Base-by-base conservation (phyloP, 2,329 filamentous ascomycete genomes). In the Pestalotiopsis sp. region DNA sequence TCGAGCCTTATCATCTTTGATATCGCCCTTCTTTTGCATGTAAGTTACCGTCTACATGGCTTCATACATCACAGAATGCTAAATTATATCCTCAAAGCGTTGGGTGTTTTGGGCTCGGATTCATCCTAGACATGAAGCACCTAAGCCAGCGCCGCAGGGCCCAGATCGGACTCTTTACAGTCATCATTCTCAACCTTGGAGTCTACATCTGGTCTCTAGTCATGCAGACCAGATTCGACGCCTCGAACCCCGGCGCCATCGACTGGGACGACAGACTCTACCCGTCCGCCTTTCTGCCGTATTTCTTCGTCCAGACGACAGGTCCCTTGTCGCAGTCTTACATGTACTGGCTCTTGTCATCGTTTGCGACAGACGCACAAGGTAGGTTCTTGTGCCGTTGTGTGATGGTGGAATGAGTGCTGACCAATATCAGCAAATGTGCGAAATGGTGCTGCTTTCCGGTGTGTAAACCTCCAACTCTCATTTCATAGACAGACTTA, bases 11-110 rank as follows among this genome's bases (percentile, higher is more conserved):
- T 84, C 82, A 0, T 83, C 82, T 3, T 78, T 84, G 11, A 73
- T 84, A 31, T 84, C 83, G 5, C 83, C 83, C 0, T 84, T 84
- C 74, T 84, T 85, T 72, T 85, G 83, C 78, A 84, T 85, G 79
- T 79, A 71, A 73, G 80, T 73, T 11, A 12, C 12, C 5, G 23
- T 14, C 23, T 13, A 9, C 27, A 40, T 4, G 9, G 7, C 23
- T 2, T 17, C 17, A 62, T 2, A 12, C 40, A 13, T 38, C 64
- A 4, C 25, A 60, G 23, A 62, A 41, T 67, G 3, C 0, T 31
- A n/a, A 17, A 60, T n/a, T 11, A 41, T 2, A 13, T 23, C 2
- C 13, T 2, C 14, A 5, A 41, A 80, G 79, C 31, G 75, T 85
- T 45, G 83, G 83, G 23, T 85, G 83, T 71, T 85, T 85, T 66